phyloP scores from a whole-genome alignment of 148 eudicot species.

The Oxyria digyna region DNA sequence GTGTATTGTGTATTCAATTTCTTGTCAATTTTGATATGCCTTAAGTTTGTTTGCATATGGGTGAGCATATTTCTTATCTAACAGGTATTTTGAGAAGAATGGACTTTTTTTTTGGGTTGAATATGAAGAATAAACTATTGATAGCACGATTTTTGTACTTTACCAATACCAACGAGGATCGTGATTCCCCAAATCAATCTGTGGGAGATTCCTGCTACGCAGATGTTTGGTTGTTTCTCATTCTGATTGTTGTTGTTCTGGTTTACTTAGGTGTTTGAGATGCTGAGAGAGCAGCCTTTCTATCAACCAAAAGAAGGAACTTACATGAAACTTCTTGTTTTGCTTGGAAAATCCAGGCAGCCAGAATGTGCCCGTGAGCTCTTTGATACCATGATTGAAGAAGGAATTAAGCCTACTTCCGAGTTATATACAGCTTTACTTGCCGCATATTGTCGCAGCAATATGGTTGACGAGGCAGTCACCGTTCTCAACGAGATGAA shows the following conservation, averaged over 20 bases:
- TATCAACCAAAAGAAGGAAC: conserved; percentile 93
- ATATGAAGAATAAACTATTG: too few relatives aligned
- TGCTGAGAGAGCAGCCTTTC: conserved; percentile 76
- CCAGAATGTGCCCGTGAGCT: conserved; percentile 63
- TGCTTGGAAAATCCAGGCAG: conserved; percentile 82
- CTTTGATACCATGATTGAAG: conserved; percentile 66
- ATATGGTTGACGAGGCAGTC: conserved; percentile 52
- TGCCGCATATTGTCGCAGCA: conserved; percentile 74
- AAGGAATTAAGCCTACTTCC: conserved; percentile 63
- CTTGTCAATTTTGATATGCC: neutral
- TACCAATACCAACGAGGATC: neutral
- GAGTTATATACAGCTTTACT: conserved; percentile 80
- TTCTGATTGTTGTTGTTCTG: conserved; percentile 3
- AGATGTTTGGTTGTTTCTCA: neutral
- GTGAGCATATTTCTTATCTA: neutral
- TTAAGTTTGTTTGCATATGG: neutral
- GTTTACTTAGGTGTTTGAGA: conserved; percentile 63
- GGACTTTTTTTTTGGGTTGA: too few relatives aligned
- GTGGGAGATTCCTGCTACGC: neutral
- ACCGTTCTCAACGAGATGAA: conserved; percentile 59
- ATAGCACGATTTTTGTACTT: neutral
- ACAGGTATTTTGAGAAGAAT: neutral
- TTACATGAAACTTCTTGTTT: conserved; percentile 80
- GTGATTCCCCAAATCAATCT: neutral
- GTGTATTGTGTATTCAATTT: neutral